Conservation (phyloP, 768 basidiomycete species). For the Tylopilus sp. region DNA sequence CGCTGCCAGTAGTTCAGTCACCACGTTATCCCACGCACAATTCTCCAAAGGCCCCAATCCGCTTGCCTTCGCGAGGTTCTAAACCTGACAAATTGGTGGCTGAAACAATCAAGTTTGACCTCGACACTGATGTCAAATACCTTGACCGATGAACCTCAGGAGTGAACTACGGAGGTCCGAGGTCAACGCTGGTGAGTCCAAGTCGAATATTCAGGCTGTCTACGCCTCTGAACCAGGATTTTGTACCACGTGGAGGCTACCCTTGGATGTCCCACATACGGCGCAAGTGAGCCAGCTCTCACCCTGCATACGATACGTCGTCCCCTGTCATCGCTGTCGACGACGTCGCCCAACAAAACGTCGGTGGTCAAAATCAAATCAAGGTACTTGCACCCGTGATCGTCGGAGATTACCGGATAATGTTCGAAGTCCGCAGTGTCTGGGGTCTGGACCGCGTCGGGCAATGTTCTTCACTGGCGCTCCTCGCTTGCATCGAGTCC, state of each 20-base stretch:
- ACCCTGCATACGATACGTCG: background rate
- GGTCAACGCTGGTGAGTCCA: background rate
- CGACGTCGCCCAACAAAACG: background rate
- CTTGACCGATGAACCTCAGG: background rate
- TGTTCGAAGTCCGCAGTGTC: constrained; percentile 8
- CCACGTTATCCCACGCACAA: background rate
- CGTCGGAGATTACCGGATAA: background rate
- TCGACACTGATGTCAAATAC: background rate
- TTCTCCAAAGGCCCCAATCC: background rate
- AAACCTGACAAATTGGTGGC: background rate
- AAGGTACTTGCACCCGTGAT: background rate
- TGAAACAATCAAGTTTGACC: background rate
- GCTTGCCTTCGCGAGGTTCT: background rate
- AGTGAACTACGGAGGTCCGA: background rate
- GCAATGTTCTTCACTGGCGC: too few relatives aligned
- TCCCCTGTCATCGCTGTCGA: background rate
- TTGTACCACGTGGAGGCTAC: background rate
- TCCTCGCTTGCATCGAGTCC: background rate
- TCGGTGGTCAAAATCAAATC: background rate
- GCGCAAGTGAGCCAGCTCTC: background rate
- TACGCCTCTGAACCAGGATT: background rate
- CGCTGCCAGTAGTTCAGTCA: background rate
- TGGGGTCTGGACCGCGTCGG: background rate
- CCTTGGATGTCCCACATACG: background rate
- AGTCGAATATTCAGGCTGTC: background rate